Base-by-base conservation (phyloP, 495 filamentous ascomycete species). In the Penicillium tannophilum region DNA sequence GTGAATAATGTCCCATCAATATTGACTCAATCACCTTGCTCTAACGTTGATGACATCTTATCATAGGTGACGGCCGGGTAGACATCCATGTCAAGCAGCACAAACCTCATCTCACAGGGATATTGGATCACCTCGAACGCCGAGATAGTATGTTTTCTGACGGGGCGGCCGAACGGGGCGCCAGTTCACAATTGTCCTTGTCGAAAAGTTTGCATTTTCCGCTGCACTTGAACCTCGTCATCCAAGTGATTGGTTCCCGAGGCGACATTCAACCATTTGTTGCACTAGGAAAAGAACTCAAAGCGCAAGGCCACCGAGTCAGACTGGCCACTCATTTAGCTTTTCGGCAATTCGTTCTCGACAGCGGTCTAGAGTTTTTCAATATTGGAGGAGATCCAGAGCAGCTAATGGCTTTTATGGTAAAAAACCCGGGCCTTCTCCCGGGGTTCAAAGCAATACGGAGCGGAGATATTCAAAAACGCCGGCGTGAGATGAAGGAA, bases 211-310 rank as follows among this genome's bases (percentile, higher is more conserved):
- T 33, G 31, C 31, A 46, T 48, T 48, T 48, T 12, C 23, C 20
- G 11, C 30, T 51, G n/a, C 11, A 59, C 16, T 75, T 89, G n/a
- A 88, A 90, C 66, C 82, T 89, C 33, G 87, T 89, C 28, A 88
- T 89, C 62, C 86, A 88, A 70, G 81, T 90, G 12, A 84, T 89
- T n/a, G 88, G 86, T 28, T 83, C 80, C 2, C 79, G 85, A 35
- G 88, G 87, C 28, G 87, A 89, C 65, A 86, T 86, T 0, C 87
- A 90, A 67, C 86, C 87, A 8, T 89, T 89, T 46, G 69, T 90
- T 35, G 79, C 84, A 12, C 63, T 88, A 11, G 86, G 85, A 1
- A 80, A 81, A 61, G 71, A 73, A 0, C 59, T 91, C 2, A 53
- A 73, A 31, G 58, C 62, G 33, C 64, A 72, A 55, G 72, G 72